Conservation (phyloP, 1,139 yeast genomes). For the Taphrina deformans region DNA sequence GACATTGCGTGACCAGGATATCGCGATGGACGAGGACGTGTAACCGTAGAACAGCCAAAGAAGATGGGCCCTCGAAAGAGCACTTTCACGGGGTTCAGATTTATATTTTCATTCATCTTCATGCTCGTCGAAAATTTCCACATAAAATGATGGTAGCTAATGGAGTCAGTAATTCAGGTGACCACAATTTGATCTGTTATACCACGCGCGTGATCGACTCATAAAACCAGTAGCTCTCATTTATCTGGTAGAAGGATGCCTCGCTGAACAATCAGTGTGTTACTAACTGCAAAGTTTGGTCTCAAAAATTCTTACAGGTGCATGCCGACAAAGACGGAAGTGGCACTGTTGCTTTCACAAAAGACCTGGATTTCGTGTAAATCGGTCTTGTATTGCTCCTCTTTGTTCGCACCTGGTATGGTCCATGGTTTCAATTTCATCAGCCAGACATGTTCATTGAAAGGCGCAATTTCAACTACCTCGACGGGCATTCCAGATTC, state of each 20-base stretch:
- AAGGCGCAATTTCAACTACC: neutral
- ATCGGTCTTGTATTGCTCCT: slow-evolving; percentile 12
- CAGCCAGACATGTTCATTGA: neutral
- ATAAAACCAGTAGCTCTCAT: neutral
- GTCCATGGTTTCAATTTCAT: neutral
- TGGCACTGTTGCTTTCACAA: neutral
- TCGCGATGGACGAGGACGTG: slow-evolving; percentile 2
- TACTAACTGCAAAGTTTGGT: too few relatives aligned
- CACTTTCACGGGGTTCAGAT: too few relatives aligned
- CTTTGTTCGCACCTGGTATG: neutral
- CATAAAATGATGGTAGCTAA: slow-evolving; percentile 12
- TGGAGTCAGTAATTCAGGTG: neutral
- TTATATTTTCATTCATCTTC: neutral
- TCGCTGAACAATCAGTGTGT: too few relatives aligned
- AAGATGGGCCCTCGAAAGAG: neutral
- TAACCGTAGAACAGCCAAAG: too few relatives aligned
- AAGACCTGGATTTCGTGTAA: neutral
- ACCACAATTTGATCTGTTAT: neutral
- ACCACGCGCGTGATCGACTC: slow-evolving; percentile 11
- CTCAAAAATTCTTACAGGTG: slow-evolving; percentile 15
- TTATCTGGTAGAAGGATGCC: slow-evolving; percentile 6
- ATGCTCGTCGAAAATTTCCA: neutral
- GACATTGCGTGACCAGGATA: neutral
- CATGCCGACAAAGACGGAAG: neutral
- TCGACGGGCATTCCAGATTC: slow-evolving; percentile 6